Evolutionary conservation across 2,329 filamentous ascomycete genomes (phyloP).

Genomic region (Aspergillus puulaauensis): DNA sequence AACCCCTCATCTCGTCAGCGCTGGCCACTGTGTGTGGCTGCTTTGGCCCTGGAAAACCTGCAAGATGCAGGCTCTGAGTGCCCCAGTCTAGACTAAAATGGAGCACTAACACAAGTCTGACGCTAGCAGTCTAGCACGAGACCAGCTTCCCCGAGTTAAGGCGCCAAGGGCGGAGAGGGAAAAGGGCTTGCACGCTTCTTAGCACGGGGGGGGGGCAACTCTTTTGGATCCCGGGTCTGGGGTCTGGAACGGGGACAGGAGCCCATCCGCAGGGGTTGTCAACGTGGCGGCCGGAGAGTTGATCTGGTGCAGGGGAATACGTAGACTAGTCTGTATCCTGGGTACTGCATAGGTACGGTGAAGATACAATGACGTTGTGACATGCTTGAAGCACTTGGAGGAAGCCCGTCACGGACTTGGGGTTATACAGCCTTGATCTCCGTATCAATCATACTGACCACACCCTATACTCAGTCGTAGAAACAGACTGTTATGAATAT

Average conservation of each 20-base stretch:
- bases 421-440: background rate
- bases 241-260: background rate
- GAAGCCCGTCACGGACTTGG: background rate
- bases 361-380: background rate
- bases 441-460: background rate
- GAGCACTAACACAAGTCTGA: background rate
- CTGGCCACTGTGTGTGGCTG: slow-evolving; percentile 11
- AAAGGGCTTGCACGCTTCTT: slow-evolving; percentile 5
- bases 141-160: background rate
- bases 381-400: too few relatives aligned
- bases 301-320: background rate
- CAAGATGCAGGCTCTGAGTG: background rate
- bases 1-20: background rate
- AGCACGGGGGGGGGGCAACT: background rate
- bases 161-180: background rate
- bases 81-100: slow-evolving; percentile 10
- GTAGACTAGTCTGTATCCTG: background rate
- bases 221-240: background rate
- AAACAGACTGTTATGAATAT: background rate
- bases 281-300: slow-evolving; percentile 8
- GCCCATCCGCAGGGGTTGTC: slow-evolving; percentile 1
- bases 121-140: background rate
- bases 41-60: background rate
- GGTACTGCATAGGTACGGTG: background rate
- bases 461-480: background rate